Evolutionary conservation across 495 filamentous ascomycete species (phyloP).

Genomic region (Umbilicaria muhlenbergii): DNA sequence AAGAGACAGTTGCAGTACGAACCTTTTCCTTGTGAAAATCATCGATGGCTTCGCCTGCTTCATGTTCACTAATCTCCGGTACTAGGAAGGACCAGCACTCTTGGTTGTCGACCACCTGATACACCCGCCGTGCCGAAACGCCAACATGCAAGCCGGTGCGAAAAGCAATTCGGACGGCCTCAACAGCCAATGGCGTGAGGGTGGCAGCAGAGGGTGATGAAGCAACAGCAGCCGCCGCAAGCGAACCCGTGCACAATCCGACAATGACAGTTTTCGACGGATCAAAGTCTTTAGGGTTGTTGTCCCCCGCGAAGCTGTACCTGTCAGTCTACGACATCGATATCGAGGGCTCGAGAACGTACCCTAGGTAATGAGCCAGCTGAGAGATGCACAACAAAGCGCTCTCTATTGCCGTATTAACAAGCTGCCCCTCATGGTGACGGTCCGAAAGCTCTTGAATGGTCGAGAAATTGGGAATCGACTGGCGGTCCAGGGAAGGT

Average conservation of each 20-base stretch:
- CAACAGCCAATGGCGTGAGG: conserved; percentile 49
- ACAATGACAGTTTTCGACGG: conserved; percentile 31
- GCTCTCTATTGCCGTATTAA: conserved; percentile 45
- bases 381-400: conserved; percentile 56
- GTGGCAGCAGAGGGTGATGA: conserved; percentile 50
- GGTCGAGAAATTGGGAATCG: conserved; percentile 53
- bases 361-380: conserved; percentile 64
- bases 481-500: conserved; percentile 38
- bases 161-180: conserved; percentile 59
- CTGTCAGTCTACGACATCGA: conserved; percentile 16
- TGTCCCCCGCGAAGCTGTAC: conserved; percentile 35
- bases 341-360: conserved; percentile 17
- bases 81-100: conserved; percentile 43
- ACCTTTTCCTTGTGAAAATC: conserved; percentile 37
- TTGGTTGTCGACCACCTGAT: conserved; percentile 29
- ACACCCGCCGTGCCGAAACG: conserved; percentile 30
- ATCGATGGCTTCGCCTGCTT: conserved; percentile 27
- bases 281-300: conserved; percentile 27
- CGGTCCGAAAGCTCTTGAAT: conserved; percentile 55
- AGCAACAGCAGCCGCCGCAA: conserved; percentile 57
- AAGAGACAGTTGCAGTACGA: background rate
- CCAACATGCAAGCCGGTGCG: conserved; percentile 45
- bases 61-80: conserved; percentile 24
- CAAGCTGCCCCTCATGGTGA: conserved; percentile 43
- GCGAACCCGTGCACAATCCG: conserved; percentile 58